Conservation (phyloP, 2,329 filamentous ascomycete species). For the Cercospora sojina region DNA sequence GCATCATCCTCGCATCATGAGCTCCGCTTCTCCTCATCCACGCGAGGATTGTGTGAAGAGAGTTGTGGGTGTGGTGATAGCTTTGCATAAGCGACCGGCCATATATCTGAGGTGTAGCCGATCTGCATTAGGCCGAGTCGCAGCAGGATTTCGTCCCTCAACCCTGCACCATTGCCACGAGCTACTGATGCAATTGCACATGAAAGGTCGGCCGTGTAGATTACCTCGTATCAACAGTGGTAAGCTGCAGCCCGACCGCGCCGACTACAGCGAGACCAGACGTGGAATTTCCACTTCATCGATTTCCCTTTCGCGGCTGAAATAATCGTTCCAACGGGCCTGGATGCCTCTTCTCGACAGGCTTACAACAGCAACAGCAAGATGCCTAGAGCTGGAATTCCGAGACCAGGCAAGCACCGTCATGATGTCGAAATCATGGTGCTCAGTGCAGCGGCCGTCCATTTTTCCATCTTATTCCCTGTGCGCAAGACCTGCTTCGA, state of each 20-base stretch:
- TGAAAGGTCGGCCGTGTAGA: background rate
- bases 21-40: constrained; percentile 7
- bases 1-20: constrained; percentile 14
- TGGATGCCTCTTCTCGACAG: background rate
- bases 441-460: background rate
- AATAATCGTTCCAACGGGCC: background rate
- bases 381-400: background rate
- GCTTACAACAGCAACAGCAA: background rate
- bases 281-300: background rate
- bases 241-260: background rate
- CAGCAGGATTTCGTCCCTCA: background rate
- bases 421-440: background rate
- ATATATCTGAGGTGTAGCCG: background rate
- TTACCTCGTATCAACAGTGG: background rate
- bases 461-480: background rate
- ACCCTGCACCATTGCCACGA: background rate
- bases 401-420: background rate
- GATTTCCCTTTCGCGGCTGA: background rate
- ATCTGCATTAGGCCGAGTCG: background rate
- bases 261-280: background rate
- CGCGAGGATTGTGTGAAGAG: too few species aligned
- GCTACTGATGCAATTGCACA: background rate
- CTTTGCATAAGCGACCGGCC: constrained; percentile 9
- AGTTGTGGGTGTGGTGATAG: background rate
- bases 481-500: background rate